Percentiles rank a stretch among this genome's conserved stretches.
Evolutionary conservation across 495 filamentous ascomycete genomes (phyloP).

Genomic region (Gamarada debralockiae): DNA sequence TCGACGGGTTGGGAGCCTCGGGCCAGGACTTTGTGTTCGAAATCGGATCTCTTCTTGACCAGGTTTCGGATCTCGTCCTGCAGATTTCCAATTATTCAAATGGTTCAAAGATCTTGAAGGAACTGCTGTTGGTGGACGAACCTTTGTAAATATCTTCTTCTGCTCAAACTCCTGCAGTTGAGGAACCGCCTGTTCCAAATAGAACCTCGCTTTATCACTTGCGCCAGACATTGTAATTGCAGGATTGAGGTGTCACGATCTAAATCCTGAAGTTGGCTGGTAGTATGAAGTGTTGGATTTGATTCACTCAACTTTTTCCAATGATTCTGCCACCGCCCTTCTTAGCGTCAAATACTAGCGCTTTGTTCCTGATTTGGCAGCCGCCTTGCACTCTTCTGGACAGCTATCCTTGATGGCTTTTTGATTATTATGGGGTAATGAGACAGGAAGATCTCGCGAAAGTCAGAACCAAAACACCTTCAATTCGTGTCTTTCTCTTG

Average conservation of each 20-base stretch:
- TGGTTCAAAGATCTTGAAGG: background rate
- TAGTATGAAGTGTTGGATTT: too few relatives aligned
- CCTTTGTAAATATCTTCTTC: constrained; percentile 83
- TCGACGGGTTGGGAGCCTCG: constrained; percentile 70
- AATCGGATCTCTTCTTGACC: constrained; percentile 83
- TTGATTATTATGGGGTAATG: background rate
- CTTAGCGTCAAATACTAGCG: background rate
- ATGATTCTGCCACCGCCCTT: background rate
- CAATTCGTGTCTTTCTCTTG: background rate
- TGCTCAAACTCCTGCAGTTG: constrained; percentile 85
- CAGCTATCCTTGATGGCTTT: background rate
- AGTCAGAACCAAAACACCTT: too few relatives aligned
- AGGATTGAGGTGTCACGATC: too few relatives aligned
- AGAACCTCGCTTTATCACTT: constrained; percentile 92
- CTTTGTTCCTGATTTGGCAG: background rate
- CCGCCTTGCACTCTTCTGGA: background rate
- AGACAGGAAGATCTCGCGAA: too few relatives aligned
- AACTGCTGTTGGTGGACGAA: constrained; percentile 28
- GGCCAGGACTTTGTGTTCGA: constrained; percentile 85
- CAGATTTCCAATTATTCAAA: background rate
- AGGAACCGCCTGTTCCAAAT: constrained; percentile 83
- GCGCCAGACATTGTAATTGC: constrained; percentile 87
- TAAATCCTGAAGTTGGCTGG: too few relatives aligned
- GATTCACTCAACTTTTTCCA: background rate
- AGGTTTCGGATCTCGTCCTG: constrained; percentile 87